Percentiles rank a stretch among this genome's conserved stretches.
Conservation (phyloP, 305 asterid genomes). For the Euphrasia arctica region DNA sequence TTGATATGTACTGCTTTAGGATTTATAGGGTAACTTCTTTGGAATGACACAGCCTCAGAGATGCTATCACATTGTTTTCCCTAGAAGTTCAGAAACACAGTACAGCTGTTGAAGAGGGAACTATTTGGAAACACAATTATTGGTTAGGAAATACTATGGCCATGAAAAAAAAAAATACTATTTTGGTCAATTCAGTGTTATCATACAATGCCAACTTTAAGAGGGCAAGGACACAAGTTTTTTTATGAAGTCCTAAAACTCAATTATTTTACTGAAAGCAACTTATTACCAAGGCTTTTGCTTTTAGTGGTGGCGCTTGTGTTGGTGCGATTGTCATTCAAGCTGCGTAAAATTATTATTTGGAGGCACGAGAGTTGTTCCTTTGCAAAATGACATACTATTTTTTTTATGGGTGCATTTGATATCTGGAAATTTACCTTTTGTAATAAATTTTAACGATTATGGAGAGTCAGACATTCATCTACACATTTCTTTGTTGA, state of each 20-base stretch:
- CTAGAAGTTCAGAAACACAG: not conserved
- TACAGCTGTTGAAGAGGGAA: not conserved
- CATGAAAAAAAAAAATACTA: not conserved
- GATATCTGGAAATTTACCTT: not conserved
- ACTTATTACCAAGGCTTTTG: slow-evolving; percentile 7
- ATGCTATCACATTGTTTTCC: not conserved
- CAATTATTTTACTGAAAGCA: slow-evolving; percentile 1
- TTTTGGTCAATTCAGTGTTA: not conserved
- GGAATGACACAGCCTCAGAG: not conserved
- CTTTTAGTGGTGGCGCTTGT: not conserved
- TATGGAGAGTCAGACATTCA: slow-evolving; percentile 2
- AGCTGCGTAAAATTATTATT: not conserved
- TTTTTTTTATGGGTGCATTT: slow-evolving; percentile 3
- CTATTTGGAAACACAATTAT: not conserved
- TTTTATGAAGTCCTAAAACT: slow-evolving; percentile 12
- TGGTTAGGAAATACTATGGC: not conserved
- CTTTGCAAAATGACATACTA: slow-evolving; percentile 10
- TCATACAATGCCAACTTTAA: slow-evolving; percentile 5
- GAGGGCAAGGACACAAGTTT: not conserved
- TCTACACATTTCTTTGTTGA: not conserved
- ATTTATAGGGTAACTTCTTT: slow-evolving; percentile 4
- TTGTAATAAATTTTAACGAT: not conserved
- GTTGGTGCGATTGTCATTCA: not conserved
- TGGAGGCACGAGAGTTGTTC: slow-evolving; percentile 12
- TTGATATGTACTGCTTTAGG: slow-evolving; percentile 8